These are phyloP conservation scores for Vitis hybrid DNA, from an alignment of 177 flowering plant species.

Conservation along the genomic window DNA sequence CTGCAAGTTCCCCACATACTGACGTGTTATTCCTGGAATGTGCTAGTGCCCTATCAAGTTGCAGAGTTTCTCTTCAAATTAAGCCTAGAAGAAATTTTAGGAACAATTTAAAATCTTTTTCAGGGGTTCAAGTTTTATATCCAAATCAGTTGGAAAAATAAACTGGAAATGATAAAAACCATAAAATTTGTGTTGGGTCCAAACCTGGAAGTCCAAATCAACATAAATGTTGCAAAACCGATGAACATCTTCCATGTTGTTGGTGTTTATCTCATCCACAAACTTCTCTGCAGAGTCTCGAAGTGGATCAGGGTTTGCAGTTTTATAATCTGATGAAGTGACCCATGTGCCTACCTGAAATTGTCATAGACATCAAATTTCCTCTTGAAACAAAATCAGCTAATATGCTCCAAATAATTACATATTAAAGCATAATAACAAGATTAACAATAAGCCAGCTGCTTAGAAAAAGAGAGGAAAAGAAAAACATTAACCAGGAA, in stretches of 20 bases:
- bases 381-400: not conserved
- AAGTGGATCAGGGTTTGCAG: conserved; percentile 89
- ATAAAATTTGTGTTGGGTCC: conserved; percentile 7
- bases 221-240: conserved; percentile 78
- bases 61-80: too few species aligned
- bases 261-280: conserved; percentile 67
- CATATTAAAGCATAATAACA: too few species aligned
- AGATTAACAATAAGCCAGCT: too few species aligned
- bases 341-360: conserved; percentile 75
- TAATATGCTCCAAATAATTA: too few species aligned
- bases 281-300: conserved; percentile 73
- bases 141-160: not conserved
- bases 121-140: too few species aligned
- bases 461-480: too few species aligned
- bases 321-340: conserved; percentile 57
- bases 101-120: too few species aligned
- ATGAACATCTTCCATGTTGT: conserved; percentile 65
- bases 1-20: too few species aligned
- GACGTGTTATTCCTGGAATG: too few species aligned
- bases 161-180: not conserved
- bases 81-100: too few species aligned
- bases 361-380: conserved; percentile 5
- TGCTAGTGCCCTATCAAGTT: too few species aligned
- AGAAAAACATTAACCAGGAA: too few species aligned
- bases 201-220: conserved; percentile 71